Evolutionary conservation across 257 asterid species (phyloP), one percentile per base, ranked within the genome.

Genomic region (Gentiana dahurica): DNA sequence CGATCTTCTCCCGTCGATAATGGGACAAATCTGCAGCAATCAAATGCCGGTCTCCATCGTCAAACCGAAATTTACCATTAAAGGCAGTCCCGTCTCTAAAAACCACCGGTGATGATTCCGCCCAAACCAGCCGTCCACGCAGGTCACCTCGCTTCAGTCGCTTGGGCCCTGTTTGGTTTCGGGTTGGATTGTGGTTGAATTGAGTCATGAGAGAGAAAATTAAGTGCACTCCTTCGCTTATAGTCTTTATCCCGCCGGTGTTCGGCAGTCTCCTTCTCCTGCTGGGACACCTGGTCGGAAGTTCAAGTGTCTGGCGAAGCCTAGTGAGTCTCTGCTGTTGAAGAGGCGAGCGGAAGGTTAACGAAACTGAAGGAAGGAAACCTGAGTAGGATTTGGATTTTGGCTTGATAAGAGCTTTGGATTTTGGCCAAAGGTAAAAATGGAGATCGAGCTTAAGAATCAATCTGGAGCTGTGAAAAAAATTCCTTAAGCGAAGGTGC

Each of bases 261-360:
- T 92, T 34, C 81, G 83, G 49, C 98, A 94, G 50, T 71, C 97
- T 1, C 96, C 98, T 5, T 88, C 98, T 2, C 98, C 98, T 57
- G 83, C 89, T 38, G 83, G 89, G 71, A 92, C 98, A 12, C 97
- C 98, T 46, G 84, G 95, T 1, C 65, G 94, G 80, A 92, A 85
- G 67, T 92, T 86, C 77, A 78, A 90, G 67, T 92, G 98, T 97
- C 98, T 97, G 65, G 98, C 98, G 53, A 92, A 83, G 75, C 98
- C 98, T 58, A 15, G 0, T 15, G 77, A 85, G 94, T 88, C 98
- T 43, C 86, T 95, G 53, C 63, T 87, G 33, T 8, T 91, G 63
- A 91, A 72, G 61, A 73, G 98, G 61, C 95, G 69, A 11, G 76
- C 67, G 10, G 79, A 54, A 73, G 57, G 55, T 52, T 77, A 1